Conservation (phyloP, 106 monocot species). For the Dioscorea zingiberensis region DNA sequence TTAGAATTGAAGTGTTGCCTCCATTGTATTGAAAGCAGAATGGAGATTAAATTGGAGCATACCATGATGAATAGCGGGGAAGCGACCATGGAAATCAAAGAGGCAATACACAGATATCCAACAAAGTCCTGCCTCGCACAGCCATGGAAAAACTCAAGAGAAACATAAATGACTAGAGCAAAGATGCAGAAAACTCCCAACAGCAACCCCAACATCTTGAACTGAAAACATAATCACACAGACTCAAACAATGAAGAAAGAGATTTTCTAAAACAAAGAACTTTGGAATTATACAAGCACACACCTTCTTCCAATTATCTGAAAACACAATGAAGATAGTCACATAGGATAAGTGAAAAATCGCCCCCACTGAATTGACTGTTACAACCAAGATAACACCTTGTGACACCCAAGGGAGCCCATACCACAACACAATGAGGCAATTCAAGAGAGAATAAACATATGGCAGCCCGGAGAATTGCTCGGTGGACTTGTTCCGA, state of each 20-base stretch:
- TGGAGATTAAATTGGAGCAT: constrained; percentile 6
- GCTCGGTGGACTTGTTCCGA: constrained; percentile 72
- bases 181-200: constrained; percentile 39
- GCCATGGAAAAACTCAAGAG: constrained; percentile 47
- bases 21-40: background rate
- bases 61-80: constrained; percentile 94
- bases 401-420: constrained; percentile 66
- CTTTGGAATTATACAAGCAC: background rate
- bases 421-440: constrained; percentile 92
- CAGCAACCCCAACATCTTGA: constrained; percentile 64
- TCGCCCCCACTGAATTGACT: constrained; percentile 84
- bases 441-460: constrained; percentile 67
- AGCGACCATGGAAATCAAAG: constrained; percentile 90
- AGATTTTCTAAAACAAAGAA: background rate
- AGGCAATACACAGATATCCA: constrained; percentile 79
- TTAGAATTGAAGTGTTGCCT: background rate
- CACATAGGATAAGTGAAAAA: constrained; percentile 73
- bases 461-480: constrained; percentile 82
- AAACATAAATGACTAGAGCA: constrained; percentile 49
- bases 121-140: constrained; percentile 48
- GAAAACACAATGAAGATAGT: constrained; percentile 58
- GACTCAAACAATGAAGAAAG: background rate
- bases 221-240: constrained; percentile 30
- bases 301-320: constrained; percentile 44
- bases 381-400: constrained; percentile 76